These are phyloP conservation scores for Stephania cephalantha DNA, from an alignment of 164 flowering plant genomes.

Conservation along the genomic window DNA sequence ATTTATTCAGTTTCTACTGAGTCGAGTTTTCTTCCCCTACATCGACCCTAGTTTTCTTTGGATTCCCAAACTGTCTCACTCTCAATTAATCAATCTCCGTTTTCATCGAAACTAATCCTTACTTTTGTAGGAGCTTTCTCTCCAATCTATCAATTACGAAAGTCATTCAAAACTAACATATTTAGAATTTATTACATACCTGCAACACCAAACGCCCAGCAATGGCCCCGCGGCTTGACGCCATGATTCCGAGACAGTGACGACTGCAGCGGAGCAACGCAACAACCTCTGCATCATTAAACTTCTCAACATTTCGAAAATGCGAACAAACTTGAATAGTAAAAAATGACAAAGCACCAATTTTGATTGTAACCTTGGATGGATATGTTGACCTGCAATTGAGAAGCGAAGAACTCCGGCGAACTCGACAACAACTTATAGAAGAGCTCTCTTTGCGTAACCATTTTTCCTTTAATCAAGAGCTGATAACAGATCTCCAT, in stretches of 20 bases:
- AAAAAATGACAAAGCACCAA: not conserved
- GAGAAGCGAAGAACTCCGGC: conserved; percentile 68
- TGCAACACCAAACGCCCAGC: conserved; percentile 75
- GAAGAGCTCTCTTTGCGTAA: conserved; percentile 87
- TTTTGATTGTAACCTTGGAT: conserved; percentile 58
- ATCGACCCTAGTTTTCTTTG: not conserved
- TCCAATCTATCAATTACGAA: not conserved
- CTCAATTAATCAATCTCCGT: not conserved
- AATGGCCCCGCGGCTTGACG: conserved; percentile 83
- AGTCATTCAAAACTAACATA: not conserved
- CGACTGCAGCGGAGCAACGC: conserved; percentile 87
- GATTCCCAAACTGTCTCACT: not conserved
- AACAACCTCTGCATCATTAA: conserved; percentile 61
- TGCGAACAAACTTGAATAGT: not conserved
- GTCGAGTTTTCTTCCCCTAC: too few relatives aligned
- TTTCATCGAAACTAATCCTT: too few relatives aligned
- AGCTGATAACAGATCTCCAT: conserved; percentile 77
- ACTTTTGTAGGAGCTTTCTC: not conserved
- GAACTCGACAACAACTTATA: conserved; percentile 82
- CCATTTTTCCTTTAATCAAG: conserved; percentile 63
- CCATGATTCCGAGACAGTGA: conserved; percentile 93
- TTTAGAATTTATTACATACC: conserved; percentile 23
- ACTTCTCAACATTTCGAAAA: not conserved
- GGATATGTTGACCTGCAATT: conserved; percentile 63
- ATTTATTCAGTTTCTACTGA: too few relatives aligned